A percentile compares a stretch with the other conserved stretches of the same genome.
phyloP scores from a whole-genome alignment of 2,329 filamentous ascomycete species.

The Fusarium torulosum region DNA sequence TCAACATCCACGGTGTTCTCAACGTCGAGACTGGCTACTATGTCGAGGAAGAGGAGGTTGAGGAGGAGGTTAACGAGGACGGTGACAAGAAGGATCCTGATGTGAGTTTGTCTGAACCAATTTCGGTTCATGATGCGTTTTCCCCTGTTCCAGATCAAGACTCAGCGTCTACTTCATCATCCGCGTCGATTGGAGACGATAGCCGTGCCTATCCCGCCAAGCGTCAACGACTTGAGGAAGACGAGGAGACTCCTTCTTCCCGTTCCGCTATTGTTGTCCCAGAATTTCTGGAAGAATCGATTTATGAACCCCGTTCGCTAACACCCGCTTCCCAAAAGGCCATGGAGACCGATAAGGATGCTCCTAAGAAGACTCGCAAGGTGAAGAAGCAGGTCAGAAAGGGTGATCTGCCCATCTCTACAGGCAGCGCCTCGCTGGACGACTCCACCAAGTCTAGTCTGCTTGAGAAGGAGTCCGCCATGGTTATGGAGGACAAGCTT shows the following conservation, averaged over 20 bases:
- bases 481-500: constrained; percentile 99
- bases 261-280: constrained; percentile 9
- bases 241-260: background rate
- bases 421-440: constrained; percentile 86
- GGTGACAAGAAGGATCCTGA: constrained; percentile 75
- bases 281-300: constrained; percentile 12
- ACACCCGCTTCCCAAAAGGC: constrained; percentile 64
- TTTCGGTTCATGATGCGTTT: constrained; percentile 10
- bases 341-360: constrained; percentile 85
- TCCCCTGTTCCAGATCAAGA: constrained; percentile 1
- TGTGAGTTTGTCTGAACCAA: constrained; percentile 66
- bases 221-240: constrained; percentile 37
- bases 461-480: constrained; percentile 84
- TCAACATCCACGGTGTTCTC: constrained; percentile 95
- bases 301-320: constrained; percentile 41
- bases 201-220: constrained; percentile 30
- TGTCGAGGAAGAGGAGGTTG: constrained; percentile 96
- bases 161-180: constrained; percentile 27
- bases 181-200: constrained; percentile 35
- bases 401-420: constrained; percentile 89
- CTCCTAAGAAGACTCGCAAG: constrained; percentile 90
- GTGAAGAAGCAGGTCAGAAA: constrained; percentile 99
- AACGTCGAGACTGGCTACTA: constrained; percentile 98
- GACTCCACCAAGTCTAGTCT: constrained; percentile 72
- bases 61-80: constrained; percentile 87